A percentile compares a stretch with the other conserved stretches of the same genome.
Evolutionary conservation across 2,329 filamentous ascomycete species (phyloP).

Genomic region (Hypoxylon sp.): DNA sequence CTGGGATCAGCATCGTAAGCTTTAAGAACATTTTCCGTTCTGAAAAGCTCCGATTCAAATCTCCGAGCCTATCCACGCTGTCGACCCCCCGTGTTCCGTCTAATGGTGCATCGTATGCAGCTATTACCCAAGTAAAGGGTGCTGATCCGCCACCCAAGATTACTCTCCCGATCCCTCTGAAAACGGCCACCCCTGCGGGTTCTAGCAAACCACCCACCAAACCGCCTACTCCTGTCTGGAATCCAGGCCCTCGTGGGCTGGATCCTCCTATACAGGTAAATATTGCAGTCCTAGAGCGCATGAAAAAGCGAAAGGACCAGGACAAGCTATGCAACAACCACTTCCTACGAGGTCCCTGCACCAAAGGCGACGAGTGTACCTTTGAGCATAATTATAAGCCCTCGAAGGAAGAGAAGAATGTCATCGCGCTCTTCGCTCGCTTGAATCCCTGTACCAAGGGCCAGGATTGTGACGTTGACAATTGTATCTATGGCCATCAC

Average conservation of each 20-base stretch:
- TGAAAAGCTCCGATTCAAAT: conserved; percentile 61
- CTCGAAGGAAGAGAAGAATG: conserved; percentile 68
- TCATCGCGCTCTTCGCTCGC: conserved; percentile 69
- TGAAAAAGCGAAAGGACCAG: conserved; percentile 69
- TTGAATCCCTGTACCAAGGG: conserved; percentile 71
- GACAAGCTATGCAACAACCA: conserved; percentile 75
- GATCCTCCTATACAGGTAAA: conserved; percentile 67
- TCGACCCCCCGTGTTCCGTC: conserved; percentile 49
- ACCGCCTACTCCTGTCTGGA: conserved; percentile 62
- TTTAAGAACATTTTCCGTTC: conserved; percentile 68
- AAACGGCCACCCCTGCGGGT: conserved; percentile 48
- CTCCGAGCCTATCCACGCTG: conserved; percentile 22
- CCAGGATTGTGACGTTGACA: conserved; percentile 70
- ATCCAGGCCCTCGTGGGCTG: conserved; percentile 68
- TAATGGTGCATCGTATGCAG: conserved; percentile 59
- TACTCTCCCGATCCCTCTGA: conserved; percentile 59
- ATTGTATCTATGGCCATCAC: conserved; percentile 76
- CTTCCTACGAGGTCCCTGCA: conserved; percentile 71
- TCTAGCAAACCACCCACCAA: conserved; percentile 50
- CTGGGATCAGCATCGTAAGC: conserved; percentile 63
- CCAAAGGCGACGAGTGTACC: conserved; percentile 67
- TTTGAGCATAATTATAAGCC: conserved; percentile 72
- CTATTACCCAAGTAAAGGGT: conserved; percentile 55
- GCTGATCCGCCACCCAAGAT: conserved; percentile 62
- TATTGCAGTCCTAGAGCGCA: conserved; percentile 63